Conservation (phyloP, 2,329 filamentous ascomycete genomes). For the Fusarium oxysporum region DNA sequence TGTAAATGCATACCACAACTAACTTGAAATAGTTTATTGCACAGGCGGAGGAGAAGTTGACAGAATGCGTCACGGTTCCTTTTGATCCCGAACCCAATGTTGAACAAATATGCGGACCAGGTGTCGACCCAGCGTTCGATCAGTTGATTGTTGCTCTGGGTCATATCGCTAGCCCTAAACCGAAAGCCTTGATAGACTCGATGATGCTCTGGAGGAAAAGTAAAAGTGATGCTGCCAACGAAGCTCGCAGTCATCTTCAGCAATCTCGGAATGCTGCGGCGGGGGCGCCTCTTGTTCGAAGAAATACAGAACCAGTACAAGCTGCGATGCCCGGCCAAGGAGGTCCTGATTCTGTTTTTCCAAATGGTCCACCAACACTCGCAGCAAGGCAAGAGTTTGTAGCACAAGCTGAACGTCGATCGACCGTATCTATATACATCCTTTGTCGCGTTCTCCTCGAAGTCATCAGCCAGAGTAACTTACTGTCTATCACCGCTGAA, state of each 20-base stretch:
- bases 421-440: slow-evolving; percentile 95
- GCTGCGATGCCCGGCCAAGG: slow-evolving; percentile 46
- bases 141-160: slow-evolving; percentile 93
- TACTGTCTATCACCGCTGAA: slow-evolving; percentile 84
- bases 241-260: slow-evolving; percentile 70
- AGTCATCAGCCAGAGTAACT: slow-evolving; percentile 89
- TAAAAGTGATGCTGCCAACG: slow-evolving; percentile 88
- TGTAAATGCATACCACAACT: slow-evolving; percentile 13
- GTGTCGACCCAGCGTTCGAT: slow-evolving; percentile 89
- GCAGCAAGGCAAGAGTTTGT: slow-evolving; percentile 75
- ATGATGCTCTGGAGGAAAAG: slow-evolving; percentile 98
- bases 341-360: slow-evolving; percentile 46
- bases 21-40: slow-evolving; percentile 77
- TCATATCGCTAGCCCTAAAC: slow-evolving; percentile 93
- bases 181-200: slow-evolving; percentile 93
- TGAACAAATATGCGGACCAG: slow-evolving; percentile 89
- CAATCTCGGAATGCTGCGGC: slow-evolving; percentile 59
- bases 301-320: slow-evolving; percentile 80
- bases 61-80: slow-evolving; percentile 83
- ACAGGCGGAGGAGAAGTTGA: slow-evolving; percentile 96
- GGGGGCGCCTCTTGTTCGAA: slow-evolving; percentile 68
- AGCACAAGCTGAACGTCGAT: slow-evolving; percentile 85
- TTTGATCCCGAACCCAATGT: slow-evolving; percentile 86
- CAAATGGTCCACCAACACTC: slow-evolving; percentile 54
- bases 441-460: slow-evolving; percentile 93